These are phyloP conservation scores for Novymonas esmeraldas DNA, from an alignment of 208 protist species.

Conservation along the genomic window DNA sequence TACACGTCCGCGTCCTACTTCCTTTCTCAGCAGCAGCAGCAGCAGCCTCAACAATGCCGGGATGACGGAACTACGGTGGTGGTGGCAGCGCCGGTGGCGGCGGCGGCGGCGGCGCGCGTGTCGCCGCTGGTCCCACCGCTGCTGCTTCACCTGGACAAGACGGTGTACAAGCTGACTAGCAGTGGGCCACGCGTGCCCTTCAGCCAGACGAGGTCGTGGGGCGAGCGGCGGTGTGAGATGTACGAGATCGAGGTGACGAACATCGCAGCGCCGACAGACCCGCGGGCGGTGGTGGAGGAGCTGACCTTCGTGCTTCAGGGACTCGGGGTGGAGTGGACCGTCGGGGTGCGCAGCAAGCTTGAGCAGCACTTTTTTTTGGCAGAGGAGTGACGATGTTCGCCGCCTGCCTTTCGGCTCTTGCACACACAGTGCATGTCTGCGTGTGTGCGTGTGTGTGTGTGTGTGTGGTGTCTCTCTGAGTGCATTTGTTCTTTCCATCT, in stretches of 20 bases:
- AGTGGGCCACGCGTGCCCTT: slow-evolving; percentile 27
- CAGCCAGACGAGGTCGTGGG: slow-evolving; percentile 19
- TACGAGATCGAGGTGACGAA: slow-evolving; percentile 74
- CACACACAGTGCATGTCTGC: not conserved
- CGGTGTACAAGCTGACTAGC: slow-evolving; percentile 40
- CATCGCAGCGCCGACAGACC: slow-evolving; percentile 25
- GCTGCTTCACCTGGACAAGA: slow-evolving; percentile 61
- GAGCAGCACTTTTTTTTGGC: slow-evolving; percentile 60
- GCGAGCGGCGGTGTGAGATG: slow-evolving; percentile 33
- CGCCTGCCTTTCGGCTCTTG: not conserved
- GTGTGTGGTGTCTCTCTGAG: not conserved
- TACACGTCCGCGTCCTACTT: slow-evolving; percentile 19
- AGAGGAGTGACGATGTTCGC: not conserved
- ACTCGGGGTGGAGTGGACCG: slow-evolving; percentile 61
- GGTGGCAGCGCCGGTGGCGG: too few relatives aligned
- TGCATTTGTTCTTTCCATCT: too few relatives aligned
- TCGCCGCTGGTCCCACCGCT: slow-evolving; percentile 33
- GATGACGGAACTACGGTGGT: too few relatives aligned
- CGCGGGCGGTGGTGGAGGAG: slow-evolving; percentile 43
- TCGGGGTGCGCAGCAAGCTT: slow-evolving; percentile 58
- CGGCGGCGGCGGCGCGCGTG: not conserved
- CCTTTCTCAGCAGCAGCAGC: slow-evolving; percentile 24
- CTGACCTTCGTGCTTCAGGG: slow-evolving; percentile 40
- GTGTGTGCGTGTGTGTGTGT: not conserved
- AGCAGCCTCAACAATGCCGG: slow-evolving; percentile 16